Evolutionary conservation across 805 yeast species (phyloP), one percentile per base, ranked within the genome.

Genomic region (Jamesozyma rosinii): DNA sequence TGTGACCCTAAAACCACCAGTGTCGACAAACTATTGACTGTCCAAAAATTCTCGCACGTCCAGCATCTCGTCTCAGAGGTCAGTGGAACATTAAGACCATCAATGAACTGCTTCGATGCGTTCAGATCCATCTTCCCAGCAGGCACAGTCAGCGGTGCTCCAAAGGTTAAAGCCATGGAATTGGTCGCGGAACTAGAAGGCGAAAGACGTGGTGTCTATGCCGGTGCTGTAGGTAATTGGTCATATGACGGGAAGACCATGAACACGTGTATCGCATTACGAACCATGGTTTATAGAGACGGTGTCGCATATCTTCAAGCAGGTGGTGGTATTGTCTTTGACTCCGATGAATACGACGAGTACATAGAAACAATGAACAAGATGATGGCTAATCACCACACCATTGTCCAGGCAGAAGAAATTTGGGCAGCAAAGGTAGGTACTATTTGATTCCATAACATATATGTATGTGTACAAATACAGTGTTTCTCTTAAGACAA

Each of bases 191-290:
- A 86, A 61, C 68, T 90, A 38, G 98, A 92, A 61, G 74, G 77
- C 48, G 97, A 90, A 60, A 86, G 87, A 58, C 74, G 98, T 59
- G 98, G 97, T 37, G 89, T 90, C 8, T 92, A 92, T 59, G 98
- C 99, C 0, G 98, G 98, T 48, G 98, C 98, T 2, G 97, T 92
- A 17, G 98, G 99, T 6, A 83, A 84, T 61, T 92, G 97, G 96
- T 88, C 95, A 1, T 92, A 89, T 61, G 95, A 88, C 57, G 87
- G 90, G n/a, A 78, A 76, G 53, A 75, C 87, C 24, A 90, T 92
- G 97, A 95, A 92, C 59, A 92, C 97, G 1, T 92, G 98, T 67
- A 92, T 92, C 61, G 98, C 98, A 0, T 70, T 92, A 54, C 77
- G 99, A 67, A 92, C 99, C 0, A 90, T 92, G 98, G 88, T 92